phyloP scores from a whole-genome alignment of 2,329 filamentous ascomycete species.

The Niveomyces coronatus region DNA sequence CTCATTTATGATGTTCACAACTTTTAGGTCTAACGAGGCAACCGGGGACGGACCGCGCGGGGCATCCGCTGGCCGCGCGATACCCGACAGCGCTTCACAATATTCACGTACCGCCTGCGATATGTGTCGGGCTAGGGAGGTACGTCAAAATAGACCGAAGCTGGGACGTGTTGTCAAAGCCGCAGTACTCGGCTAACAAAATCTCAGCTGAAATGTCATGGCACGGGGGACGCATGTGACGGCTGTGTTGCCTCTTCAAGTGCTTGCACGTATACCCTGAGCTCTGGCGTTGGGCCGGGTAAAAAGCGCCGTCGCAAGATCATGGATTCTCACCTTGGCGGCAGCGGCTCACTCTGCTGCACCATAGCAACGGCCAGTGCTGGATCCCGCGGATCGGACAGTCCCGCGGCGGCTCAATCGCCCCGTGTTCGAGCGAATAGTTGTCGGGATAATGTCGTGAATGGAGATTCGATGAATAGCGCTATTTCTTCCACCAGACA shows the following conservation, averaged over 20 bases:
- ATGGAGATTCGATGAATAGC: neutral
- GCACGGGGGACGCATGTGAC: slow-evolving; percentile 1
- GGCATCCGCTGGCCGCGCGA: no score
- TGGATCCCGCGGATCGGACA: neutral
- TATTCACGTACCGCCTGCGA: slow-evolving; percentile 7
- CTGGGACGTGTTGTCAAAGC: neutral
- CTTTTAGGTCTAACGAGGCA: no score
- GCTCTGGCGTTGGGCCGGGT: slow-evolving; percentile 3
- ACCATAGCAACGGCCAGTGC: neutral
- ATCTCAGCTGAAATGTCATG: slow-evolving; percentile 4
- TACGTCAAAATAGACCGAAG: neutral
- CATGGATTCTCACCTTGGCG: neutral
- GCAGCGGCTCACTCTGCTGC: neutral
- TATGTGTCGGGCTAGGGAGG: slow-evolving; percentile 5
- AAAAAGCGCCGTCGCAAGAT: slow-evolving; percentile 6
- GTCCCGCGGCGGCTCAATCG: neutral
- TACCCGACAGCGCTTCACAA: no score
- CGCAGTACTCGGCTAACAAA: neutral
- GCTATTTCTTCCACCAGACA: neutral
- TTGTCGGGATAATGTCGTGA: no score
- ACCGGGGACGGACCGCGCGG: no score
- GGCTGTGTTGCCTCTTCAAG: neutral
- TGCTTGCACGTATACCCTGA: slow-evolving; percentile 6
- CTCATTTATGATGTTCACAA: no score
- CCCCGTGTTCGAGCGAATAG: no score